These are phyloP conservation scores for Cystobasidium onofrii DNA, from an alignment of 768 basidiomycete species.

Conservation along the genomic window DNA sequence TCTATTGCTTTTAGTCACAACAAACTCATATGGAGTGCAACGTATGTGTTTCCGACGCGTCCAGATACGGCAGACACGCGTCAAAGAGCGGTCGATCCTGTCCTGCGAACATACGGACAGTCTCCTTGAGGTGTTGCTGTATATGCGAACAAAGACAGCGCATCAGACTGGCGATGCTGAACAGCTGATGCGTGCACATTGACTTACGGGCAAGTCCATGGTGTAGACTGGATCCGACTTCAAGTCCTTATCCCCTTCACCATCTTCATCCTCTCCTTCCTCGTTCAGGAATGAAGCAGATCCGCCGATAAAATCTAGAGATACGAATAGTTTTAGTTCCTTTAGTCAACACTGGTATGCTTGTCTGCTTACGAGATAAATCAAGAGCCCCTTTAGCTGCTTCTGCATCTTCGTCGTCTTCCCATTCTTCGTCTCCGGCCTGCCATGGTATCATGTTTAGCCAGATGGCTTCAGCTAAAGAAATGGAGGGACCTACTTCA, in stretches of 20 bases:
- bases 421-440: slow-evolving; percentile 30
- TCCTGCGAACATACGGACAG: slow-evolving; percentile 1
- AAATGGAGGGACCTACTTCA: background rate
- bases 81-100: background rate
- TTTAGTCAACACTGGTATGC: no score
- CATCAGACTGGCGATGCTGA: no score
- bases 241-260: slow-evolving; percentile 31
- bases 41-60: slow-evolving; percentile 10
- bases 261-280: slow-evolving; percentile 22
- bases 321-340: background rate
- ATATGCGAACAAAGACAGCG: no score
- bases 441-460: background rate
- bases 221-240: slow-evolving; percentile 28
- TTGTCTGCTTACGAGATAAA: background rate
- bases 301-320: background rate
- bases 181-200: background rate
- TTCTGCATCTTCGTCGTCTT: slow-evolving; percentile 33
- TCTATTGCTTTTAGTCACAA: background rate
- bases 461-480: background rate
- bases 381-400: slow-evolving; percentile 20
- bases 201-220: slow-evolving; percentile 9
- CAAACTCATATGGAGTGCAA: slow-evolving; percentile 9
- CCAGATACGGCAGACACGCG: slow-evolving; percentile 2
- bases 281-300: slow-evolving; percentile 14
- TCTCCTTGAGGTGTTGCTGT: slow-evolving; percentile 11